Percentiles rank a stretch among this genome's conserved stretches.
These are phyloP conservation scores for Pleurotus giganteus DNA, from an alignment of 768 basidiomycete species.

Conservation along the genomic window DNA sequence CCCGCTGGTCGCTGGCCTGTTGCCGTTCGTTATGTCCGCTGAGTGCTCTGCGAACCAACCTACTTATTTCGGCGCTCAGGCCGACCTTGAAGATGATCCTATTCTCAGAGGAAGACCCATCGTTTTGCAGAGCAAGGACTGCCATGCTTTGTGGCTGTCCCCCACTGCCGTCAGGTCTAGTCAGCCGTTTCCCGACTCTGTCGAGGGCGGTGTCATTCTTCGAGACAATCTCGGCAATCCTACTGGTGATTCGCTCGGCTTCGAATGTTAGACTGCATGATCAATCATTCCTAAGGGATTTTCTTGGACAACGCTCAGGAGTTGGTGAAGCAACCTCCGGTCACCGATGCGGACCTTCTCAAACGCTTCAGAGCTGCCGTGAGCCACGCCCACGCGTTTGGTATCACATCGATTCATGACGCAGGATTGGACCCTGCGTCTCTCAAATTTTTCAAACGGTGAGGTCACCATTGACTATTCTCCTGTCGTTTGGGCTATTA, in stretches of 20 bases:
- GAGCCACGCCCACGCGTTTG: conserved; percentile 63
- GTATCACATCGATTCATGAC: conserved; percentile 85
- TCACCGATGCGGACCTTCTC: conserved; percentile 62
- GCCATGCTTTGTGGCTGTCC: conserved; percentile 88
- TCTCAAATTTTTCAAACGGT: conserved; percentile 76
- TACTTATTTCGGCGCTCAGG: conserved; percentile 35
- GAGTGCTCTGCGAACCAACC: background rate
- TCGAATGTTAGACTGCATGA: background rate
- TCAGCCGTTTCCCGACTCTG: conserved; percentile 58
- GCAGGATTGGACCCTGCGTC: conserved; percentile 70
- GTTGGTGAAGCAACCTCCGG: conserved; percentile 59
- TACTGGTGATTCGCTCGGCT: conserved; percentile 49
- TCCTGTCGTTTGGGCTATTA: conserved; percentile 11
- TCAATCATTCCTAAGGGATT: conserved; percentile 46
- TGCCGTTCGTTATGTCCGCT: conserved; percentile 45
- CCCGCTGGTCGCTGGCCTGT: conserved; percentile 59
- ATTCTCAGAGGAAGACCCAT: conserved; percentile 68
- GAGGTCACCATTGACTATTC: conserved; percentile 6
- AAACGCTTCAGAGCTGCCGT: conserved; percentile 62
- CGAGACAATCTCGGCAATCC: conserved; percentile 65
- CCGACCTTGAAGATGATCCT: conserved; percentile 69
- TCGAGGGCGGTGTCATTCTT: conserved; percentile 82
- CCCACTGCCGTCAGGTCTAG: conserved; percentile 54
- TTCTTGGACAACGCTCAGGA: conserved; percentile 87
- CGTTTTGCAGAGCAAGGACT: conserved; percentile 81